A percentile compares a stretch with the other conserved stretches of the same genome.
Conservation (phyloP, 345 rosid species). For the Capsella bursapastoris region DNA sequence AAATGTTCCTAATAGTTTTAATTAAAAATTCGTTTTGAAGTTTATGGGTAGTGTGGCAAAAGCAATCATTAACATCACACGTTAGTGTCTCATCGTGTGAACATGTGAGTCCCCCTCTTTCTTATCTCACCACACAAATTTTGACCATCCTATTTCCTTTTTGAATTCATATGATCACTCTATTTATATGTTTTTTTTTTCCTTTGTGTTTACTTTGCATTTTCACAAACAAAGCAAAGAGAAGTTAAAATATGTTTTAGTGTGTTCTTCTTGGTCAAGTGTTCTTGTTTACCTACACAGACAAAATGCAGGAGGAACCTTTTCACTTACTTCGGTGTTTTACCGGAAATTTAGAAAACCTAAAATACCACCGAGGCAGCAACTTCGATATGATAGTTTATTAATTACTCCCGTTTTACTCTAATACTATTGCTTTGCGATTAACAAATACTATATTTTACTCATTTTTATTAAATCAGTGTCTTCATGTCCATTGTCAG, state of each 20-base stretch:
- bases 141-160: constrained; percentile 47
- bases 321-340: constrained; percentile 32
- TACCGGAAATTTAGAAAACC: constrained; percentile 23
- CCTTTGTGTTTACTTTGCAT: constrained; percentile 25
- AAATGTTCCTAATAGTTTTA: background rate
- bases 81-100: constrained; percentile 48
- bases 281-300: constrained; percentile 36
- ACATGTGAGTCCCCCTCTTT: constrained; percentile 44
- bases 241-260: constrained; percentile 18
- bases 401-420: background rate
- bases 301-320: constrained; percentile 26
- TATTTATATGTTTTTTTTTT: background rate
- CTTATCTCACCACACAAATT: constrained; percentile 43
- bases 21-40: constrained; percentile 9
- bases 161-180: constrained; percentile 31
- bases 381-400: constrained; percentile 6
- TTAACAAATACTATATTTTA: background rate
- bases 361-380: background rate
- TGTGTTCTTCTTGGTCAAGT: constrained; percentile 40
- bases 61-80: constrained; percentile 49
- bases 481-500: background rate
- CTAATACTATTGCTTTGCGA: background rate
- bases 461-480: background rate
- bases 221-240: constrained; percentile 28
- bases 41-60: constrained; percentile 42